These are phyloP conservation scores for Royoungia palumana DNA, from an alignment of 768 basidiomycete species.

Conservation along the genomic window DNA sequence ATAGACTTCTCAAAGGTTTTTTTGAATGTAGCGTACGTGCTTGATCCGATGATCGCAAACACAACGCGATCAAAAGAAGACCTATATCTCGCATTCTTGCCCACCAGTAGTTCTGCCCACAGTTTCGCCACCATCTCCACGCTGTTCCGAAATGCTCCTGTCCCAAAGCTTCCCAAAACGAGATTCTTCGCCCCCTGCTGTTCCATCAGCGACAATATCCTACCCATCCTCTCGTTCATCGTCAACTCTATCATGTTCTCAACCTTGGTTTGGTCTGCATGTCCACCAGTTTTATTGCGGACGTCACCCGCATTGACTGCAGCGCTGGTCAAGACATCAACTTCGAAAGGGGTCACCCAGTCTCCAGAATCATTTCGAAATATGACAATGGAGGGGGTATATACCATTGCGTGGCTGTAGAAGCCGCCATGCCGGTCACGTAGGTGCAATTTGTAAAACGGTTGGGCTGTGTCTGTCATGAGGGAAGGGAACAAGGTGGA, in stretches of 20 bases:
- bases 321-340: conserved; percentile 67
- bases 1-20: conserved; percentile 28
- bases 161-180: conserved; percentile 74
- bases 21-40: conserved; percentile 45
- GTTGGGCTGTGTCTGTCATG: conserved; percentile 47
- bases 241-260: conserved; percentile 42
- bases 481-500: conserved; percentile 69
- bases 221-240: conserved; percentile 72
- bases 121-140: conserved; percentile 54
- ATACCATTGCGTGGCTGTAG: conserved; percentile 79
- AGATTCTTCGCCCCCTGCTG: conserved; percentile 53
- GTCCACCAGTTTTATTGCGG: conserved; percentile 23
- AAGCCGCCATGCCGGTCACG: conserved; percentile 48
- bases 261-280: conserved; percentile 18
- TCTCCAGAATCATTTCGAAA: conserved; percentile 62
- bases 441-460: conserved; percentile 63
- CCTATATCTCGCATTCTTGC: conserved; percentile 50
- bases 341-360: conserved; percentile 52
- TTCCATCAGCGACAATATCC: conserved; percentile 65
- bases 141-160: conserved; percentile 71
- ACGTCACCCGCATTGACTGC: conserved; percentile 70
- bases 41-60: conserved; percentile 60
- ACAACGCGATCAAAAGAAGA: conserved; percentile 58
- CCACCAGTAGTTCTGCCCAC: conserved; percentile 60
- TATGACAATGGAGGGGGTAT: conserved; percentile 59